Percentiles rank a stretch among this genome's conserved stretches.
phyloP scores from a whole-genome alignment of 192 early-diverging fungal genomes.

The Linnemannia zychae region DNA sequence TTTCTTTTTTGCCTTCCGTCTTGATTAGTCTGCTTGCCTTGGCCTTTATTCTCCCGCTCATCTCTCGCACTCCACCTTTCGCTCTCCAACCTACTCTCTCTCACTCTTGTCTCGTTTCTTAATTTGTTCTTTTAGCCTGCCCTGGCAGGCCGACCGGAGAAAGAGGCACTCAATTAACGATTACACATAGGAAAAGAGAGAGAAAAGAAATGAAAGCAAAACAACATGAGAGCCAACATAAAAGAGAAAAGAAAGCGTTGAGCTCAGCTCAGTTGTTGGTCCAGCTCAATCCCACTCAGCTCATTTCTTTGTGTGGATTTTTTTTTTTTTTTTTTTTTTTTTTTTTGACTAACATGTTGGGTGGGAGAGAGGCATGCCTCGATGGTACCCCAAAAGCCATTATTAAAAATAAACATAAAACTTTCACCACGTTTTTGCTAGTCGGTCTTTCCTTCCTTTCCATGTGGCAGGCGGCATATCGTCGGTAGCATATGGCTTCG shows the following conservation, averaged over 20 bases:
- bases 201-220: conserved; percentile 22
- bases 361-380: not conserved
- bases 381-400: not conserved
- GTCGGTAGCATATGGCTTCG: conserved; percentile 6
- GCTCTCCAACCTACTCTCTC: not conserved
- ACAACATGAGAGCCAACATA: not conserved
- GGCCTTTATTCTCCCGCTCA: not conserved
- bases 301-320: not conserved
- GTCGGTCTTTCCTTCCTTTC: conserved; percentile 6
- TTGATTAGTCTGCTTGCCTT: not conserved
- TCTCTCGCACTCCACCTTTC: not conserved
- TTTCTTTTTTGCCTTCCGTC: not conserved
- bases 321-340: not conserved
- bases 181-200: conserved; percentile 12
- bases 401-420: conserved; percentile 12
- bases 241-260: not conserved
- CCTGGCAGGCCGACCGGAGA: not conserved
- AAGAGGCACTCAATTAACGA: conserved; percentile 15
- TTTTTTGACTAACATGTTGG: not conserved
- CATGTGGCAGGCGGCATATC: conserved; percentile 3
- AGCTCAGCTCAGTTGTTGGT: conserved; percentile 4
- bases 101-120: not conserved
- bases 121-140: not conserved
- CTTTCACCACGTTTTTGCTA: conserved; percentile 7
- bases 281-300: not conserved